These are phyloP conservation scores for Paramecium primaurelia DNA, from an alignment of 73 alveolate species.

Conservation along the genomic window DNA sequence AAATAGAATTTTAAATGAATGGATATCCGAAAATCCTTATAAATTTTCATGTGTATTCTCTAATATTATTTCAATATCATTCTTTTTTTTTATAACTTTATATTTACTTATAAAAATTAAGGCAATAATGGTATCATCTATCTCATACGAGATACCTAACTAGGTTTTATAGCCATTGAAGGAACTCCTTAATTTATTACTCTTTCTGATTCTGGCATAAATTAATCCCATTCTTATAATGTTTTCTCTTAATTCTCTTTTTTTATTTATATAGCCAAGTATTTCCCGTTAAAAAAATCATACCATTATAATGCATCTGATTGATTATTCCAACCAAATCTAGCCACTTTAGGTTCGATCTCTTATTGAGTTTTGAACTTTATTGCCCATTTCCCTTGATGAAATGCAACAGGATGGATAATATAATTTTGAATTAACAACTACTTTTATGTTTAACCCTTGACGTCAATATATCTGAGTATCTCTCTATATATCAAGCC, in stretches of 20 bases:
- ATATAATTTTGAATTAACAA: not conserved
- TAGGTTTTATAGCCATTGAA: not conserved
- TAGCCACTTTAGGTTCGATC: not conserved
- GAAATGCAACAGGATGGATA: not conserved
- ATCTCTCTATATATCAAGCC: not conserved
- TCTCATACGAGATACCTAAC: not conserved
- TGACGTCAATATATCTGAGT: not conserved
- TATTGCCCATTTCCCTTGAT: conserved; percentile 43
- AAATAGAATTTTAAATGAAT: not conserved
- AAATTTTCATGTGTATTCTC: not conserved
- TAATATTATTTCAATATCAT: not conserved
- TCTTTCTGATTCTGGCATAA: not conserved
- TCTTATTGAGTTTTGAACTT: not conserved
- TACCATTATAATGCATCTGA: not conserved
- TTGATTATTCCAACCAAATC: conserved; percentile 33
- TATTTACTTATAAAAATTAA: not conserved
- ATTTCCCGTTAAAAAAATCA: conserved; percentile 7
- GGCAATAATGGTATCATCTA: not conserved
- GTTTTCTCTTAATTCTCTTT: not conserved
- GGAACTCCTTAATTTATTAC: not conserved
- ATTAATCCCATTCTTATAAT: conserved; percentile 3
- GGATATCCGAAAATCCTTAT: not conserved
- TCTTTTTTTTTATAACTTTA: not conserved
- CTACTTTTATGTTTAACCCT: conserved; percentile 1
- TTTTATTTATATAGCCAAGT: not conserved